phyloP scores from a whole-genome alignment of 2,329 filamentous ascomycete genomes.

The Monosporascus sp. region DNA sequence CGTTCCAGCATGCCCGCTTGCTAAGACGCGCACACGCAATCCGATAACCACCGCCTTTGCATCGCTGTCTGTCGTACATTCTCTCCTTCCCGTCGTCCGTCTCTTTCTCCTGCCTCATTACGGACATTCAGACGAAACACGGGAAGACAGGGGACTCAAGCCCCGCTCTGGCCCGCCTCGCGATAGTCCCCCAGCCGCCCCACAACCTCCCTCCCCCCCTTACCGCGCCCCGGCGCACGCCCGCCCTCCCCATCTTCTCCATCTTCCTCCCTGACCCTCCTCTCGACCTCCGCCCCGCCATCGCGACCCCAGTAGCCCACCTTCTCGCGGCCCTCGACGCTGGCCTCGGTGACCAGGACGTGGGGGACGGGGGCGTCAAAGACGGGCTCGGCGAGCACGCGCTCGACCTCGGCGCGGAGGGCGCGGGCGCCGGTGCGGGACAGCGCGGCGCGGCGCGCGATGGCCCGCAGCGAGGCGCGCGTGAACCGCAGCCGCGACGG shows the following conservation, averaged over 20 bases:
- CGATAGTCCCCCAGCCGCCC: constrained; percentile 23
- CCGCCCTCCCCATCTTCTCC: constrained; percentile 13
- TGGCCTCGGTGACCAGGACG: constrained; percentile 67
- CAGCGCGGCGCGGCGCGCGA: constrained; percentile 62
- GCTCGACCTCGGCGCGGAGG: constrained; percentile 75
- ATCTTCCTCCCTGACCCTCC: constrained; percentile 61
- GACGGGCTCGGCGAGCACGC: constrained; percentile 72
- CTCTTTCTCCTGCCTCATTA: no score
- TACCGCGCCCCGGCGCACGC: background rate
- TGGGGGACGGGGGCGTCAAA: constrained; percentile 75
- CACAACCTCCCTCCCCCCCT: constrained; percentile 11
- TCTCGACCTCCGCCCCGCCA: constrained; percentile 63
- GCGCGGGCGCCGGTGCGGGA: constrained; percentile 72
- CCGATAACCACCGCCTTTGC: no score
- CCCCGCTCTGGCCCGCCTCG: constrained; percentile 29
- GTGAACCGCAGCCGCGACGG: constrained; percentile 83
- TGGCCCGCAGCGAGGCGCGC: constrained; percentile 69
- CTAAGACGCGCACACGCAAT: no score
- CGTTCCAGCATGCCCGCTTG: no score
- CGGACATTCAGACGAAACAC: no score
- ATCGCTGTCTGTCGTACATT: no score
- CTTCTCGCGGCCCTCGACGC: constrained; percentile 58
- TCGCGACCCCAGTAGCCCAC: constrained; percentile 63
- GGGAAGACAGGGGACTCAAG: constrained; percentile 6
- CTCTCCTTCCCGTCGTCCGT: no score